Percentiles rank a stretch among this genome's conserved stretches.
Conservation (phyloP, 352 stramenopile genomes). For the Globisporangium mamillatum region DNA sequence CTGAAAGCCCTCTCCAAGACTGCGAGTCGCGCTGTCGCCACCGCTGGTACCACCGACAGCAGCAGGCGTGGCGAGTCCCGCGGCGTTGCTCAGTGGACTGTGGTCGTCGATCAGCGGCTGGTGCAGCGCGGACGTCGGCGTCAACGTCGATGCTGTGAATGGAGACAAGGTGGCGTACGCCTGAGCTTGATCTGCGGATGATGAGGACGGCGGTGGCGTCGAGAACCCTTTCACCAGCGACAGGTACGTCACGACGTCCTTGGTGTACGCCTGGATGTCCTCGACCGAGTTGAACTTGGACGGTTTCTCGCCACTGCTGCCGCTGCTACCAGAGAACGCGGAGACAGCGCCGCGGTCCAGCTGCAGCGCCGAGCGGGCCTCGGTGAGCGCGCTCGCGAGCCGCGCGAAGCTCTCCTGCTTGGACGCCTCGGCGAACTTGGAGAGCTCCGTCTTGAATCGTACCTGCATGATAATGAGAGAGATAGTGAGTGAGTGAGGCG, state of each 20-base stretch:
- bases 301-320: slow-evolving; percentile 16
- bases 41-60: neutral
- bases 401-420: slow-evolving; percentile 32
- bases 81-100: slow-evolving; percentile 13
- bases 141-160: neutral
- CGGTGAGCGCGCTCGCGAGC: slow-evolving; percentile 39
- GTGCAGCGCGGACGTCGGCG: slow-evolving; percentile 21
- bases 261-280: slow-evolving; percentile 31
- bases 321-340: neutral
- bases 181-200: neutral
- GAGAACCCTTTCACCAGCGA: slow-evolving; percentile 59
- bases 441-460: slow-evolving; percentile 42
- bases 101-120: slow-evolving; percentile 44
- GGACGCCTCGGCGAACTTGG: slow-evolving; percentile 28
- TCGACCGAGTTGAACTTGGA: slow-evolving; percentile 29
- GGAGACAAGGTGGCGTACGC: neutral
- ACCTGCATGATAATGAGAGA: slow-evolving; percentile 19
- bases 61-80: neutral
- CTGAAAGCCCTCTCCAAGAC: neutral
- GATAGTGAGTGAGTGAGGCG: neutral
- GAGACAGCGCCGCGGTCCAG: slow-evolving; percentile 21
- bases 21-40: neutral
- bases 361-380: slow-evolving; percentile 35
- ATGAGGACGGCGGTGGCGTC: slow-evolving; percentile 8
- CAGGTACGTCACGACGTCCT: slow-evolving; percentile 39